phyloP scores from a whole-genome alignment of 352 stramenopile species.

The Phytophthora pistaciae region DNA sequence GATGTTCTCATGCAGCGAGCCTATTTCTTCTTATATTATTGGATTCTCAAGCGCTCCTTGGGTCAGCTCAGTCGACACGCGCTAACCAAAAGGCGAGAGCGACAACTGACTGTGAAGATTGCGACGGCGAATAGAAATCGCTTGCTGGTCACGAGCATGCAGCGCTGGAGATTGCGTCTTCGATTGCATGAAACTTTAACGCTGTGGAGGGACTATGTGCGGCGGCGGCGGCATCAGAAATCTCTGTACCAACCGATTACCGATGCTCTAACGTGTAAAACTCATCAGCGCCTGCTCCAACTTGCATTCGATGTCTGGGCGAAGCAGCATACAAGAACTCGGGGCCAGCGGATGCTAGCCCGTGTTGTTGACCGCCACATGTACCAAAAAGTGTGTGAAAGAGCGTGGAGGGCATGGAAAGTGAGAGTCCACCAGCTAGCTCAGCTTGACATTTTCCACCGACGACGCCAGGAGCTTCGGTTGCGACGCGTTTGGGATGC shows the following conservation, averaged over 20 bases:
- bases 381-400: constrained; percentile 32
- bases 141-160: constrained; percentile 30
- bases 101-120: constrained; percentile 17
- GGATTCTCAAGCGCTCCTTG: constrained; percentile 36
- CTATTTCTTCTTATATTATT: constrained; percentile 49
- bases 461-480: constrained; percentile 11
- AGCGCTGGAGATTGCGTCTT: constrained; percentile 28
- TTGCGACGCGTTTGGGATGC: constrained; percentile 30
- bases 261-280: constrained; percentile 13
- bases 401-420: constrained; percentile 32
- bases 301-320: constrained; percentile 27
- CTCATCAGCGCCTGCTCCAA: constrained; percentile 13
- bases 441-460: constrained; percentile 23
- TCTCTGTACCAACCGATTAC: constrained; percentile 19
- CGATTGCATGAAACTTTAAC: constrained; percentile 19
- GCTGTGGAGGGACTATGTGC: constrained; percentile 23
- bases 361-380: constrained; percentile 35
- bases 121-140: constrained; percentile 12
- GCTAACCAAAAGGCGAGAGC: constrained; percentile 23
- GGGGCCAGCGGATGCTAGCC: constrained; percentile 13
- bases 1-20: constrained; percentile 24
- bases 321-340: constrained; percentile 7
- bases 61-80: constrained; percentile 21
- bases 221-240: constrained; percentile 13
- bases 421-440: constrained; percentile 11